Percentiles rank a stretch among this genome's conserved stretches.
These are phyloP conservation scores for Kluyveromyces marxianus DNA, from an alignment of 1,139 yeast genomes.

Conservation along the genomic window DNA sequence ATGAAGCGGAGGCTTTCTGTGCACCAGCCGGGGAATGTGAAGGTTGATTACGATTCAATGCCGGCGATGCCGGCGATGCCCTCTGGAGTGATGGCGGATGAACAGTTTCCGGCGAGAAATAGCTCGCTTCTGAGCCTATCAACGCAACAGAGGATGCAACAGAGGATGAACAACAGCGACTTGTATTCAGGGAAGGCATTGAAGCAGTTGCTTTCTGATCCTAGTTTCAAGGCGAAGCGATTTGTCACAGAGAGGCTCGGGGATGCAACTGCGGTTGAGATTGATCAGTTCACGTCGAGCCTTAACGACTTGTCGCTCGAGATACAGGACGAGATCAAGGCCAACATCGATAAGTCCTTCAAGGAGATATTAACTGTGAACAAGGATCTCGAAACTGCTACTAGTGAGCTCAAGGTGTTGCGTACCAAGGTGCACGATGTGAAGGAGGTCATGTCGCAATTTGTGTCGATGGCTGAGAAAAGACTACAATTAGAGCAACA, in stretches of 20 bases:
- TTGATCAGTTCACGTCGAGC: constrained; percentile 61
- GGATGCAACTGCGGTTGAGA: constrained; percentile 65
- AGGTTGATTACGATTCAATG: constrained; percentile 22
- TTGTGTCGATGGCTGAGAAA: constrained; percentile 62
- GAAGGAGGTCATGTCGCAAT: constrained; percentile 55
- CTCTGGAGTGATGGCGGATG: background rate
- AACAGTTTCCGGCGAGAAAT: background rate
- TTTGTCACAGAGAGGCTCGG: constrained; percentile 49
- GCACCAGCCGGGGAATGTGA: constrained; percentile 27
- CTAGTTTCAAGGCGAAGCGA: constrained; percentile 40
- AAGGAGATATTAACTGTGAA: constrained; percentile 65
- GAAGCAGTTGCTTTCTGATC: constrained; percentile 27
- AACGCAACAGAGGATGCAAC: background rate
- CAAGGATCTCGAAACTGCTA: constrained; percentile 53
- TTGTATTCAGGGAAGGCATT: constrained; percentile 12
- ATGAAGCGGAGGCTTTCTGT: constrained; percentile 37
- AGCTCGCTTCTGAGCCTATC: background rate
- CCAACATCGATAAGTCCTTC: constrained; percentile 62
- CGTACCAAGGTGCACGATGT: constrained; percentile 56
- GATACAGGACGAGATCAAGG: constrained; percentile 58
- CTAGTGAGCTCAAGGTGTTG: constrained; percentile 54
- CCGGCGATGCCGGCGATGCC: constrained; percentile 13
- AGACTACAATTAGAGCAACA: constrained; percentile 39
- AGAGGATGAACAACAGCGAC: background rate
- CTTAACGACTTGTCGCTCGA: constrained; percentile 46